Base-by-base conservation (phyloP, 352 stramenopile species). In the Aphanomyces astaci region DNA sequence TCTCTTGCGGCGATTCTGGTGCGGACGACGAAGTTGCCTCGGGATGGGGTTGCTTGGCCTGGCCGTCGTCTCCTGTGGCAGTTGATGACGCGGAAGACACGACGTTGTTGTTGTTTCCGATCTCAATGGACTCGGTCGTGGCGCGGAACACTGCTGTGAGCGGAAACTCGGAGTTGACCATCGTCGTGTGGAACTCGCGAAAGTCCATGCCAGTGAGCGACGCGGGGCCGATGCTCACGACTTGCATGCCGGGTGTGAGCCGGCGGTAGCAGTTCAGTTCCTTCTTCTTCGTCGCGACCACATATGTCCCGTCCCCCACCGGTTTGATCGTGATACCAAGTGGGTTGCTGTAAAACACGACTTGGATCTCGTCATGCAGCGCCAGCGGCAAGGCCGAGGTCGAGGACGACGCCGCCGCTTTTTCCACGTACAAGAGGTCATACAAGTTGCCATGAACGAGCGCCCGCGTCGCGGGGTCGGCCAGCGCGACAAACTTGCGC, bases 311-410 rank as follows among this genome's bases (percentile, higher is more conserved):
- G 70, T 90, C 81, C 68, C 81, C 78, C 17, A 84, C 80, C 49
- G 89, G 81, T 69, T 90, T 90, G 74, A 95, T 82, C 4, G 85
- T 93, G 63, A 95, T 94, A 7, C 87, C 87, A 22, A 95, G 76
- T 45, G 87, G 87, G 15, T 94, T 79, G 32, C 83, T 86, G 73
- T 95, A 85, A 67, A 95, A 95, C 39, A 91, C 64, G 57, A 95
- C 75, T 25, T 75, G 75, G 63, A 95, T 94, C 63, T 89, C 83
- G 31, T 49, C 43, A n/a, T 30, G 3, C 63, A 73, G 66, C 87
- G 46, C 22, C 68, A 72, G 7, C 73, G 66, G 39, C 56, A 66
- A 19, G 74, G 73, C 33, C 9, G 46, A 19, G 22, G 27, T 15
- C 17, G 5, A n/a, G 59, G 46, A 3, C n/a, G n/a, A n/a, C 33